Evolutionary conservation across 2,329 filamentous ascomycete genomes (phyloP), one percentile per base, ranked within the genome.

Genomic region (Karstenula rhodostoma): DNA sequence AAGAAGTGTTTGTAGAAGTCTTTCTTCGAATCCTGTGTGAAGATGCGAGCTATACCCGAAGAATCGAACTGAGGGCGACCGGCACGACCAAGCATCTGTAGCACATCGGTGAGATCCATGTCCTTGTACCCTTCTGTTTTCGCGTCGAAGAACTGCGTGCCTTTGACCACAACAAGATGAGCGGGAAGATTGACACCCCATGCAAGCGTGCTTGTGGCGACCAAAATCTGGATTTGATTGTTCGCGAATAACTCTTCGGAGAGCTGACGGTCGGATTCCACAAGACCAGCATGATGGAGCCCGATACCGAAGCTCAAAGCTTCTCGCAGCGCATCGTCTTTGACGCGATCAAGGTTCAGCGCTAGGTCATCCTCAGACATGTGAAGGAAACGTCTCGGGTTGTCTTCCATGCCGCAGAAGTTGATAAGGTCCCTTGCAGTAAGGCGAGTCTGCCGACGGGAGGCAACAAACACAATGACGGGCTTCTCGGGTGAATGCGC

Each of bases 1-100:
- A 99, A 80, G 81, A 99, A 99, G 80, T 99, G 95, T 82, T 99
- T 99, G 81, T 99, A 99, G 78, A 99, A 99, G 61, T 96, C 93
- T 80, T 99, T 99, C 84, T 98, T 99, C 2, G 94, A 84, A 71
- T 98, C 94, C 72, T 99, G 94, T 0, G 95, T 99, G 74, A 99
- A 97, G 74, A 99, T 99, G 32, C 94, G 90, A 10, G 95, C 96
- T 59, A 99, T 96, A 67, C 96, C 95, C 0, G 94, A 96, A 56
- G 90, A 91, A 78, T 99, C 95, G 76, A 99, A 99, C 74, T 99
- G 95, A 3, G 95, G 95, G 64, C 95, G 91, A 17, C 95, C 95
- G 13, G 95, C 95, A 79, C 95, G 90, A 68, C 95, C 95, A 29
- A 99, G 84, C 95, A 99, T 99, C 79, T 99, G 95, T 63, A 99